Conservation (phyloP, 345 rosid genomes). For the Eucalyptus tenuipes region DNA sequence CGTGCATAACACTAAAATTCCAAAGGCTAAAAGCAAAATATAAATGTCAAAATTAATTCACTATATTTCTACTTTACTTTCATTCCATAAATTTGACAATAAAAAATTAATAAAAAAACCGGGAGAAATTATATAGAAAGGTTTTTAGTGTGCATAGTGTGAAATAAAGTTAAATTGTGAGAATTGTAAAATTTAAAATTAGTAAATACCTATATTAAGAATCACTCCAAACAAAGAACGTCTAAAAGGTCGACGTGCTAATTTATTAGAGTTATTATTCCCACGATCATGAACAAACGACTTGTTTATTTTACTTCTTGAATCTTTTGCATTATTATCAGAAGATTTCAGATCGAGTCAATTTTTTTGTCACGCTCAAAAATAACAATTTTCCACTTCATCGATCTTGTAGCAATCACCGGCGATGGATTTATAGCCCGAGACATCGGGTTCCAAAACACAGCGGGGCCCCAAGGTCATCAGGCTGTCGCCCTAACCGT, state of each 20-base stretch:
- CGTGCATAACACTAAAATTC: neutral
- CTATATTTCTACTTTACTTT: neutral
- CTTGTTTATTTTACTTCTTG: neutral
- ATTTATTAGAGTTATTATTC: neutral
- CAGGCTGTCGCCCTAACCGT: slow-evolving; percentile 64
- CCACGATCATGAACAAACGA: neutral
- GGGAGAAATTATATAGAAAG: neutral
- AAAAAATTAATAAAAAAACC: neutral
- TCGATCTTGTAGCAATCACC: slow-evolving; percentile 30
- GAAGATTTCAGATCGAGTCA: neutral
- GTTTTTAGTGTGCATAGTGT: neutral
- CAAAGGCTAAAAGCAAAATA: neutral
- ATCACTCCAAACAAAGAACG: neutral
- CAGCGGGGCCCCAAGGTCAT: slow-evolving; percentile 54
- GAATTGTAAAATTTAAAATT: neutral
- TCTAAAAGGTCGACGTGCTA: neutral
- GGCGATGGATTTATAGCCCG: slow-evolving; percentile 73
- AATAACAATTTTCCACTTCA: neutral
- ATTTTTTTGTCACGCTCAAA: neutral
- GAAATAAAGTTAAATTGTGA: neutral
- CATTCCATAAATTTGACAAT: neutral
- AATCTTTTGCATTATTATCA: neutral
- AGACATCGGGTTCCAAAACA: slow-evolving; percentile 71
- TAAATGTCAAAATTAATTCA: neutral
- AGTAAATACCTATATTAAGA: neutral